Conservation (phyloP, 495 filamentous ascomycete species). For the Podospora didyma region DNA sequence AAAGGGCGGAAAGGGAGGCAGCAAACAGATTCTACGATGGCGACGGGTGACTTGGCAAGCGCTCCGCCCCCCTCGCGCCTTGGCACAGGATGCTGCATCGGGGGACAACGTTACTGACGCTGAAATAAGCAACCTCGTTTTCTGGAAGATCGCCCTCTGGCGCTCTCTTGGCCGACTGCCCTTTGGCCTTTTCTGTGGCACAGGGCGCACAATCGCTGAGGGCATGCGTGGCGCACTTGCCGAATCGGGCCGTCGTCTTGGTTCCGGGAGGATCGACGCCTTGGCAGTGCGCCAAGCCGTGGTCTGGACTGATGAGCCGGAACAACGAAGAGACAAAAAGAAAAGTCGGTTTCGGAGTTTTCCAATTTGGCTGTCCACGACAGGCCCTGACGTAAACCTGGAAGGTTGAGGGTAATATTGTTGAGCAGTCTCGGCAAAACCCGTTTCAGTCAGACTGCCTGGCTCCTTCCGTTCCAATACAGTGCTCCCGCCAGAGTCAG, state of each 20-base stretch:
- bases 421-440: too few species aligned
- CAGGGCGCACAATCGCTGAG: not conserved
- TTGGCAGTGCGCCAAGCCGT: constrained; percentile 6
- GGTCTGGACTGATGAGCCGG: not conserved
- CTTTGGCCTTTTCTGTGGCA: too few species aligned
- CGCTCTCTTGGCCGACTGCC: too few species aligned
- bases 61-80: not conserved
- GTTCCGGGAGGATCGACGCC: constrained; percentile 4
- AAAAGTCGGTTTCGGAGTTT: not conserved
- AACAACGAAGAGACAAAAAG: not conserved
- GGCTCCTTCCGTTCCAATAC: too few species aligned
- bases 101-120: not conserved
- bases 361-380: too few species aligned
- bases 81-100: not conserved
- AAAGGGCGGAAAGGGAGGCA: not conserved
- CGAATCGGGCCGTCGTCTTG: constrained; percentile 12
- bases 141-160: too few species aligned
- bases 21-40: not conserved
- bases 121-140: too few species aligned
- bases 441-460: too few species aligned
- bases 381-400: too few species aligned
- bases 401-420: too few species aligned
- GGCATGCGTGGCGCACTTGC: not conserved
- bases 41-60: not conserved
- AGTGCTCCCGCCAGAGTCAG: too few species aligned